Conservation (phyloP, 1,284 basidiomycete species). For the Apiotrichum gracile region DNA sequence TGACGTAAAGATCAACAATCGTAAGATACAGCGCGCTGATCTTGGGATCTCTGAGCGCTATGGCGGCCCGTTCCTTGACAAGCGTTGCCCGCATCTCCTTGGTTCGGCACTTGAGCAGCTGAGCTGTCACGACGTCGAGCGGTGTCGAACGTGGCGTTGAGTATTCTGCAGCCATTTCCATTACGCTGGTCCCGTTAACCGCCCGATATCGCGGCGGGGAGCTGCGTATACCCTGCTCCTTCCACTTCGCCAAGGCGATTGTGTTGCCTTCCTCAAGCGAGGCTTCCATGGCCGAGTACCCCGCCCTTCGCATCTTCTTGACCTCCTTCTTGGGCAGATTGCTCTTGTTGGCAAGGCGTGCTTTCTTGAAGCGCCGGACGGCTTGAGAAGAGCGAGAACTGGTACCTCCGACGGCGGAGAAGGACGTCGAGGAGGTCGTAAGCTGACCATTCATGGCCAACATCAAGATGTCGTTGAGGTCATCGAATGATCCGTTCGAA, state of each 20-base stretch:
- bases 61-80: slow-evolving; percentile 39
- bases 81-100: slow-evolving; percentile 29
- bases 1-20: slow-evolving; percentile 58
- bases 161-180: no score
- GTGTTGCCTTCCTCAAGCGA: no score
- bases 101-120: background rate
- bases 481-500: no score
- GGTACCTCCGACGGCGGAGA: slow-evolving; percentile 21
- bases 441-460: slow-evolving; percentile 27
- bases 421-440: background rate
- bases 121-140: no score
- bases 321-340: slow-evolving; percentile 9
- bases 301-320: no score
- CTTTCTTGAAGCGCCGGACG: slow-evolving; percentile 11
- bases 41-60: slow-evolving; percentile 51
- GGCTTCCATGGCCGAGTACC: no score
- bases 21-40: slow-evolving; percentile 60
- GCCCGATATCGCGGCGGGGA: background rate
- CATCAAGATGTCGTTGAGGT: slow-evolving; percentile 28
- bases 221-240: no score
- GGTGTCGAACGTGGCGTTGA: no score
- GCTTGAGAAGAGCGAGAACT: slow-evolving; percentile 11
- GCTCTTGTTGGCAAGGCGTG: slow-evolving; percentile 4
- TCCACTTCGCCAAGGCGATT: no score
- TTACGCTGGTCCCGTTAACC: no score